These are phyloP conservation scores for Leonotis leonurus DNA, from an alignment of 257 asterid species.

Conservation along the genomic window DNA sequence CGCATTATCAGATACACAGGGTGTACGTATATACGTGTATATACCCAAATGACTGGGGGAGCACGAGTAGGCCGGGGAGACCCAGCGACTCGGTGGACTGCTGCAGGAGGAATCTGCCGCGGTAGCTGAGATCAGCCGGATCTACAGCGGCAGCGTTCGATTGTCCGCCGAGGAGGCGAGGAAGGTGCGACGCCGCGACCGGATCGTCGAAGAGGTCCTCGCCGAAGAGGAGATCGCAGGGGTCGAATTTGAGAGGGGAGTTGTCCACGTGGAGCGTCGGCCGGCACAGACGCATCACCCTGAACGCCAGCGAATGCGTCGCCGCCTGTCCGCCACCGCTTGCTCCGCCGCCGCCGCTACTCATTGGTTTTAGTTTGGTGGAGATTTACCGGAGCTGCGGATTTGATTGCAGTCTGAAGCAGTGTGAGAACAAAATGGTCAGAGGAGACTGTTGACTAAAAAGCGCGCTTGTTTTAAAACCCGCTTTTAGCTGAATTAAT, in stretches of 20 bases:
- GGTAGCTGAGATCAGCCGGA: constrained; percentile 73
- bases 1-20: not conserved
- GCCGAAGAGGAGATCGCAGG: constrained; percentile 82
- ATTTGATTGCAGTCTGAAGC: not conserved
- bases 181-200: constrained; percentile 59
- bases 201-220: constrained; percentile 92
- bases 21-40: constrained; percentile 8
- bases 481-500: not conserved
- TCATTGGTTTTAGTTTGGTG: constrained; percentile 25
- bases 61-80: constrained; percentile 84
- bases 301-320: constrained; percentile 80
- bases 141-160: constrained; percentile 24
- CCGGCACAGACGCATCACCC: constrained; percentile 90
- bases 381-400: constrained; percentile 17
- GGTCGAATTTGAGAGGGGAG: constrained; percentile 72
- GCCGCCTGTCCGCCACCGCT: constrained; percentile 51
- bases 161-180: constrained; percentile 51
- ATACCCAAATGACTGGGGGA: constrained; percentile 94
- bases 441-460: constrained; percentile 9
- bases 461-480: not conserved
- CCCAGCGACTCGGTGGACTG: constrained; percentile 83
- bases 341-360: constrained; percentile 40
- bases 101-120: constrained; percentile 70
- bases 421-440: not conserved
- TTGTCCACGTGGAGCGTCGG: constrained; percentile 82